Conservation (phyloP, 352 stramenopile species). For the Pythium brachiatum region DNA sequence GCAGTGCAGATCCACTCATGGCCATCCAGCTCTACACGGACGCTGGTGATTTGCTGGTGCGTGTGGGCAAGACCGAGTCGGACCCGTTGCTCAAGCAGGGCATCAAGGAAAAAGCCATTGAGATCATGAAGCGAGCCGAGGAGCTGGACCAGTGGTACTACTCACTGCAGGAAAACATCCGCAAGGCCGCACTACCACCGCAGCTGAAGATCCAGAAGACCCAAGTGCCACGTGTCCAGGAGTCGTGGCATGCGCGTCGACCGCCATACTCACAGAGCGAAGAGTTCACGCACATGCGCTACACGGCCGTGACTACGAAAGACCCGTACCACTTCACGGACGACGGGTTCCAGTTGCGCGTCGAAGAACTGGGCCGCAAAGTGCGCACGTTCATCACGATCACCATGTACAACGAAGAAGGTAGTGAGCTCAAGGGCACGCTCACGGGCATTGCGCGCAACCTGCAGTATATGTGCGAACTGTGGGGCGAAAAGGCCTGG, state of each 20-base stretch:
- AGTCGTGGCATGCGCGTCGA: conserved; percentile 32
- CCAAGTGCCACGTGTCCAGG: conserved; percentile 39
- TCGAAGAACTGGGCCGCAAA: conserved; percentile 30
- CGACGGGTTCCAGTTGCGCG: conserved; percentile 40
- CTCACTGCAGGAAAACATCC: conserved; percentile 37
- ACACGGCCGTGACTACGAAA: conserved; percentile 46
- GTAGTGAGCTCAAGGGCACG: conserved; percentile 36
- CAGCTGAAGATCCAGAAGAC: conserved; percentile 40
- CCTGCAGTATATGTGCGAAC: conserved; percentile 38
- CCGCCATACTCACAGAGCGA: conserved; percentile 28
- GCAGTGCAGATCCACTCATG: conserved; percentile 28
- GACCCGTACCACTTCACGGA: conserved; percentile 41
- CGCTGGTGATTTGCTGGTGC: conserved; percentile 31
- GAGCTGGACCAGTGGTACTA: conserved; percentile 48
- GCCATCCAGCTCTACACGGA: conserved; percentile 47
- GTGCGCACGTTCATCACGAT: conserved; percentile 50
- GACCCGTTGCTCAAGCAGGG: conserved; percentile 41
- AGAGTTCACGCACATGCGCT: conserved; percentile 47
- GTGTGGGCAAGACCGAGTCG: conserved; percentile 31
- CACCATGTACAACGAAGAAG: conserved; percentile 57
- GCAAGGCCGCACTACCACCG: conserved; percentile 33
- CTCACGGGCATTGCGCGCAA: conserved; percentile 40
- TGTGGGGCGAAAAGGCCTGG: conserved; percentile 40
- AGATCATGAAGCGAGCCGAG: conserved; percentile 46
- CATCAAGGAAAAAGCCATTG: conserved; percentile 42